Conservation (phyloP, 2,329 filamentous ascomycete genomes). For the Apiospora marii region DNA sequence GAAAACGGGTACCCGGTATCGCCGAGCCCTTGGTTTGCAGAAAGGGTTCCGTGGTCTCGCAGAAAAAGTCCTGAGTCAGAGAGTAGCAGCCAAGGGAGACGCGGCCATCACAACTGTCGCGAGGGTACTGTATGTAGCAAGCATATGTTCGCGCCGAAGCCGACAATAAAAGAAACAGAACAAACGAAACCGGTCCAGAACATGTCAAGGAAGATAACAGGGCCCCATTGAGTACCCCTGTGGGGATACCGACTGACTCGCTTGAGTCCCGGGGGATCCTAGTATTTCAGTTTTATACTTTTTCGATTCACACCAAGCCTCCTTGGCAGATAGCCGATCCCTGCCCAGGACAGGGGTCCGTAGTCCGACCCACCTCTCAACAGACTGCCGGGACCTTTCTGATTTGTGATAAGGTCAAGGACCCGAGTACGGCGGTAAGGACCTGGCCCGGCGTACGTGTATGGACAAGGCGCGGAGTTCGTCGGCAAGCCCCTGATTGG, state of each 20-base stretch:
- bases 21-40: background rate
- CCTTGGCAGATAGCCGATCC: background rate
- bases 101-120: background rate
- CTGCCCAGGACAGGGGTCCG: background rate
- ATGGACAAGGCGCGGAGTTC: background rate
- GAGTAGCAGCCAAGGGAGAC: background rate
- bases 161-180: background rate
- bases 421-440: background rate
- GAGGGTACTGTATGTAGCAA: too few species aligned
- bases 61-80: background rate
- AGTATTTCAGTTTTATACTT: too few species aligned
- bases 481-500: background rate
- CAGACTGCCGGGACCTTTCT: background rate
- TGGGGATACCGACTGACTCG: background rate
- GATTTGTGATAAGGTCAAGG: background rate
- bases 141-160: background rate
- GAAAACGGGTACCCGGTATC: background rate
- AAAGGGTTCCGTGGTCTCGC: background rate
- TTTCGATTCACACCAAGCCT: too few species aligned
- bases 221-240: background rate
- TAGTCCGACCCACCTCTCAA: background rate
- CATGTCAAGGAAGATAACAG: background rate
- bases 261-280: too few species aligned
- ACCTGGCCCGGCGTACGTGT: background rate
- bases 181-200: background rate